Base-by-base conservation (phyloP, 78 protist species). In the Dictyostelium citrinum region DNA sequence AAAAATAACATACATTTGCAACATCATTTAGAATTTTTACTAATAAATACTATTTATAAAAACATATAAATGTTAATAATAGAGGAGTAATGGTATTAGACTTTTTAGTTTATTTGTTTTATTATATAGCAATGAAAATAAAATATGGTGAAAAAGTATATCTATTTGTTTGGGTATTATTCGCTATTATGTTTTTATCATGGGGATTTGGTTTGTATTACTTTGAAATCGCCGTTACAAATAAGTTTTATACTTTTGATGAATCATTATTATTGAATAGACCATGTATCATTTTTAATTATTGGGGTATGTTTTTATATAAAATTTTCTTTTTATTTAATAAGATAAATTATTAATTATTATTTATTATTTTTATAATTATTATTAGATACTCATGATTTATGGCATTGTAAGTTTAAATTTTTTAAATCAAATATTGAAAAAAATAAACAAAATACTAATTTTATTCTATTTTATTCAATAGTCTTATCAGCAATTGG, bases 111-210 rank as follows among this genome's bases (percentile, higher is more conserved):
- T 91, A 91, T 71, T 70, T 91, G 67, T 78, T 76, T 43, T 91
- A 91, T 75, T 91, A 91, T 80, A 91, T 91, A 45, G 83, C 80
- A 27, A 91, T 91, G 95, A 91, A 91, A 27, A 43, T 68, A 0
- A 91, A 72, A 76, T 76, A 83, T 71, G 84, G 90, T 51, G 95
- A 91, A 72, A 82, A 72, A 39, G 84, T 91, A 7, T 67, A 82
- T 33, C 35, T 41, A 27, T 58, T 61, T 33, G 55, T 88, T 79
- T 88, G 93, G 93, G 61, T 88, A 20, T 35, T 88, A 78, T 88
- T 88, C 55, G 27, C 70, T 14, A 45, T 88, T 6, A 78, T 88
- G 93, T 55, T 88, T 22, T 31, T 78, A 31, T 88, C 81, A 27
- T 88, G 93, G 93, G 85, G 86, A 20, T 43, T 88, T 61, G 93